A percentile compares a stretch with the other conserved stretches of the same genome.
phyloP scores from a whole-genome alignment of 1,139 yeast genomes.

The Yamadazyma diddensiae region DNA sequence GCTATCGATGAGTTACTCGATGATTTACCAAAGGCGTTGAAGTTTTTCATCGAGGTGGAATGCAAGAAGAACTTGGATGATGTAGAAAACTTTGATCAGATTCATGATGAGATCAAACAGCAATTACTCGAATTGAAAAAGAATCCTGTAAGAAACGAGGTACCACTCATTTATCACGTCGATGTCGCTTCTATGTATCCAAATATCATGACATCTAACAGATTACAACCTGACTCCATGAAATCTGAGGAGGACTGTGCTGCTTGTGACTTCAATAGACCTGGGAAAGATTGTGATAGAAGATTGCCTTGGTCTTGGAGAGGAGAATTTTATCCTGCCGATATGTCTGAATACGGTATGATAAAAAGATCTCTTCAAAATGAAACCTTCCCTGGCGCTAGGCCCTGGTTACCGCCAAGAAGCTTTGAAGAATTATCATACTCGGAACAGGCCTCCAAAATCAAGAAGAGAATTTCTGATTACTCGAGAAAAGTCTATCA shows the following conservation, averaged over 20 bases:
- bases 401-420: constrained; percentile 53
- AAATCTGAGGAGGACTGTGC: constrained; percentile 95
- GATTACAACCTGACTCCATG: constrained; percentile 98
- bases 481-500: constrained; percentile 85
- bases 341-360: constrained; percentile 89
- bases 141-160: constrained; percentile 65
- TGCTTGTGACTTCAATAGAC: constrained; percentile 93
- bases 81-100: constrained; percentile 75
- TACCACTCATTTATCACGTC: constrained; percentile 90
- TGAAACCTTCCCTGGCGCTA: constrained; percentile 70
- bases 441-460: constrained; percentile 70
- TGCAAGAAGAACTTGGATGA: constrained; percentile 69
- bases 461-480: constrained; percentile 79
- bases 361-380: constrained; percentile 77
- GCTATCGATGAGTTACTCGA: constrained; percentile 77
- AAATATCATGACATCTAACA: constrained; percentile 95
- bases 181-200: constrained; percentile 99
- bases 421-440: constrained; percentile 74
- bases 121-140: constrained; percentile 57
- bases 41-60: constrained; percentile 84
- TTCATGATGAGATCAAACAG: constrained; percentile 54
- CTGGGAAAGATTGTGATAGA: constrained; percentile 91
- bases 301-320: constrained; percentile 97
- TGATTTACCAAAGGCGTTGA: constrained; percentile 73
- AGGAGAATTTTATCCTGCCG: constrained; percentile 92